Evolutionary conservation across 768 basidiomycete species (phyloP).

Genomic region (Termitomyces bulborhizus): DNA sequence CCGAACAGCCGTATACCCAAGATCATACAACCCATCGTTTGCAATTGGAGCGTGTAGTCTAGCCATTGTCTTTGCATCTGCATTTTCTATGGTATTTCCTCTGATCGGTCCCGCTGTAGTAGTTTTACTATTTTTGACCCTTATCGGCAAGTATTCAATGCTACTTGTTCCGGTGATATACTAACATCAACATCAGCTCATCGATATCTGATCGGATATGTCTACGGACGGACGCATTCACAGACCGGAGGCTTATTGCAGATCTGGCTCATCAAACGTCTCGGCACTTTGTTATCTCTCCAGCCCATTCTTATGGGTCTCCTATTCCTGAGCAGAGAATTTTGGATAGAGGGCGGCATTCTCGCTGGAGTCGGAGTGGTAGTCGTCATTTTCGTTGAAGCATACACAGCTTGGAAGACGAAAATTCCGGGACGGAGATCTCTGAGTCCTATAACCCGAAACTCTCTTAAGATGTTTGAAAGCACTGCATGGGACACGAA

Average conservation of each 20-base stretch:
- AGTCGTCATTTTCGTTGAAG: slow-evolving; percentile 55
- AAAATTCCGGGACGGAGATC: slow-evolving; percentile 40
- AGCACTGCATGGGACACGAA: slow-evolving; percentile 33
- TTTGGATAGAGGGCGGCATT: slow-evolving; percentile 71
- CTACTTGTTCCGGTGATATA: neutral
- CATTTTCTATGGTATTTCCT: slow-evolving; percentile 72
- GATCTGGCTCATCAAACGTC: slow-evolving; percentile 68
- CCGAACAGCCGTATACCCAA: slow-evolving; percentile 59
- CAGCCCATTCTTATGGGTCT: slow-evolving; percentile 75
- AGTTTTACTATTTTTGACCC: slow-evolving; percentile 55
- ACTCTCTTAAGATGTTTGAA: slow-evolving; percentile 52
- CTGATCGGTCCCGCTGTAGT: slow-evolving; percentile 67
- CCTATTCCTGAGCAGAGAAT: slow-evolving; percentile 55
- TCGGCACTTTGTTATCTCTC: slow-evolving; percentile 63
- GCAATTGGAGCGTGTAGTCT: slow-evolving; percentile 61
- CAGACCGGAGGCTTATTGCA: slow-evolving; percentile 72
- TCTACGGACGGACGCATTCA: slow-evolving; percentile 65
- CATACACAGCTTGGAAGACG: slow-evolving; percentile 45
- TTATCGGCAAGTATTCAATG: slow-evolving; percentile 47
- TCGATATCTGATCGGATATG: slow-evolving; percentile 74
- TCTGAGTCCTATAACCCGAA: slow-evolving; percentile 49
- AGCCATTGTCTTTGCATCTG: slow-evolving; percentile 65
- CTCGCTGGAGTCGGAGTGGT: slow-evolving; percentile 49
- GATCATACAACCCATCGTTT: slow-evolving; percentile 63
- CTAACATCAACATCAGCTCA: slow-evolving; percentile 43